Percentiles rank a stretch among this genome's conserved stretches.
Conservation (phyloP, 2,329 filamentous ascomycete genomes). For the Bimuria novae-zelandiae region DNA sequence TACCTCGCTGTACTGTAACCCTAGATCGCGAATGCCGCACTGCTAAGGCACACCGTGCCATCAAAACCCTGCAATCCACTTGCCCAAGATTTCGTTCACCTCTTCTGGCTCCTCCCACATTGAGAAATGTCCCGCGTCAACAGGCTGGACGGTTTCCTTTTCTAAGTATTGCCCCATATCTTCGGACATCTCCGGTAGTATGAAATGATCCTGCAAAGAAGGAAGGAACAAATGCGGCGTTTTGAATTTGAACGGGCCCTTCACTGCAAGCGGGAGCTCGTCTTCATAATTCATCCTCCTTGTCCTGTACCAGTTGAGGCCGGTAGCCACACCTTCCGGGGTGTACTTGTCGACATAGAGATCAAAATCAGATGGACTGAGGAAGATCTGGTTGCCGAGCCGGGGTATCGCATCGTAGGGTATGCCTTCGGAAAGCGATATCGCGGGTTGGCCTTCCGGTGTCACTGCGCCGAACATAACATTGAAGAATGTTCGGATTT, state of each 20-base stretch:
- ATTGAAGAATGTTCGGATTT: neutral
- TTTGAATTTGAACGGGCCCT: neutral
- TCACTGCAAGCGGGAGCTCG: constrained; percentile 1
- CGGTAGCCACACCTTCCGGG: neutral
- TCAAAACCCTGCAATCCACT: constrained; percentile 22
- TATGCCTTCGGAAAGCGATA: neutral
- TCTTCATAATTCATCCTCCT: constrained; percentile 6
- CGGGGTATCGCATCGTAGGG: constrained; percentile 1
- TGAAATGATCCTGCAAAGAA: constrained; percentile 31
- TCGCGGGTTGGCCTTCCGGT: neutral
- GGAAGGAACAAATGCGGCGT: constrained; percentile 1
- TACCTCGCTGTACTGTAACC: too few relatives aligned
- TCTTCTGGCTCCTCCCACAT: constrained; percentile 33
- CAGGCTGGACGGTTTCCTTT: constrained; percentile 51
- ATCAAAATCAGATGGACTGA: neutral
- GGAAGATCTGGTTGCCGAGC: neutral
- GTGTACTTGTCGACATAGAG: neutral
- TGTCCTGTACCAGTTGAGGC: constrained; percentile 3
- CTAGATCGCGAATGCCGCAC: too few relatives aligned
- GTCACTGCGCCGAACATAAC: neutral
- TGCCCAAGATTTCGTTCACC: constrained; percentile 27
- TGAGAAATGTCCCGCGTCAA: constrained; percentile 44
- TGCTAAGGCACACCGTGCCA: too few relatives aligned
- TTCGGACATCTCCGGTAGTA: constrained; percentile 40
- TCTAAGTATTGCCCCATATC: constrained; percentile 41